phyloP scores from a whole-genome alignment of 2,329 filamentous ascomycete species.

The Pseudogymnoascus sp. region DNA sequence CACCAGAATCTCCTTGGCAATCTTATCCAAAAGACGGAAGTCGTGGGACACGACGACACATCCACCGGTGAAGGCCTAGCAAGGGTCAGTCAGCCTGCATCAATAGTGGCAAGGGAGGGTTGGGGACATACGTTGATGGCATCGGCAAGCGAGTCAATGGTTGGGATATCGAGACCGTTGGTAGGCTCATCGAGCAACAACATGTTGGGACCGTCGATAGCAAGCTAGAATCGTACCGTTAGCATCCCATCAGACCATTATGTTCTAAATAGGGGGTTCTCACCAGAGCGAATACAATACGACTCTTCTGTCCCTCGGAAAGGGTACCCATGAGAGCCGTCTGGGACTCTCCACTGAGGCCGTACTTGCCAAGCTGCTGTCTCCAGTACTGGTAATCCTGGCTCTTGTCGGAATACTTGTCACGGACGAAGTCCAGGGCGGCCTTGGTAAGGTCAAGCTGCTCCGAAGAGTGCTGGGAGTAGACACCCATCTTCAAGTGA shows the following conservation, averaged over 20 bases:
- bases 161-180: constrained; percentile 98
- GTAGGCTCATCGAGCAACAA: constrained; percentile 95
- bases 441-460: constrained; percentile 98
- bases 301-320: constrained; percentile 94
- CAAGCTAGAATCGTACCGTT: constrained; percentile 29
- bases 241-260: neutral
- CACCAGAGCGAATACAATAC: constrained; percentile 94
- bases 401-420: constrained; percentile 81
- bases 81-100: constrained; percentile 68
- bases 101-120: too few relatives aligned
- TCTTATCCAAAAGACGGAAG: constrained; percentile 97
- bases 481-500: constrained; percentile 95
- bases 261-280: neutral
- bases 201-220: constrained; percentile 97
- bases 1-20: constrained; percentile 98
- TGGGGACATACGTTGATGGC: constrained; percentile 81
- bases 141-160: constrained; percentile 94
- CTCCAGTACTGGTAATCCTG: constrained; percentile 99
- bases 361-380: constrained; percentile 92
- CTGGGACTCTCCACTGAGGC: constrained; percentile 86
- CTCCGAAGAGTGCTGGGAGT: constrained; percentile 97
- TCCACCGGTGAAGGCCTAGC: constrained; percentile 90
- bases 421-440: constrained; percentile 91
- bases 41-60: constrained; percentile 98
- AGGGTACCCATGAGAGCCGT: constrained; percentile 96